Percentiles rank a stretch among this genome's conserved stretches.
Evolutionary conservation across 2,329 filamentous ascomycete genomes (phyloP).

Genomic region (Botrytis hyacinthi): DNA sequence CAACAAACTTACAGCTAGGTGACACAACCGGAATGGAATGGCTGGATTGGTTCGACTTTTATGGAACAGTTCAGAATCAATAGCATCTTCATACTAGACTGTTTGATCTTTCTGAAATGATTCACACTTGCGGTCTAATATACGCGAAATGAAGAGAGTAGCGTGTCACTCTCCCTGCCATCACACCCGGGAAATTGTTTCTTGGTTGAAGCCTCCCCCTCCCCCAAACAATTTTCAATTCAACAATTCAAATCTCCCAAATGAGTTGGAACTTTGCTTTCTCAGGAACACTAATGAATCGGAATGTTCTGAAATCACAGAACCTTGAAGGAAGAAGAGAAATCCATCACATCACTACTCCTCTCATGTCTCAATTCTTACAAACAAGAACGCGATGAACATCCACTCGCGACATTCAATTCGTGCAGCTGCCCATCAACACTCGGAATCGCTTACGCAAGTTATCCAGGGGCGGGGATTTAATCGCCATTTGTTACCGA

Average conservation of each 20-base stretch:
- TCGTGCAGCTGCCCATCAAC: not conserved
- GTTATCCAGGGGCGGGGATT: not conserved
- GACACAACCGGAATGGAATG: conserved; percentile 35
- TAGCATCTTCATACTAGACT: not conserved
- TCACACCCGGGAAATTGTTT: not conserved
- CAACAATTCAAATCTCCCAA: not conserved
- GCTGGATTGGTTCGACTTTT: conserved; percentile 36
- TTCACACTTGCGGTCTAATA: not conserved
- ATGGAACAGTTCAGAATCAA: not conserved
- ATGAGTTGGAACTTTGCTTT: not conserved
- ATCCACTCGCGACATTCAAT: not conserved
- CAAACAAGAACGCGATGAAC: not conserved
- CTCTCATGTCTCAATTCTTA: not conserved
- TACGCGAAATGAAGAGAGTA: not conserved
- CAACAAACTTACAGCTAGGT: conserved; percentile 31
- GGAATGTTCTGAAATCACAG: not conserved
- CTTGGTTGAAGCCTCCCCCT: not conserved
- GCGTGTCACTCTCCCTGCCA: not conserved
- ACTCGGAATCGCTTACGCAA: not conserved
- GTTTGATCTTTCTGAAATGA: no score
- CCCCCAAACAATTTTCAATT: no score
- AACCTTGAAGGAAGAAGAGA: not conserved
- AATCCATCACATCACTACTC: not conserved
- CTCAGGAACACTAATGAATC: not conserved
- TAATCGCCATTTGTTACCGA: not conserved